These are phyloP conservation scores for Trichoderma brevicompactum DNA, from an alignment of 2,329 filamentous ascomycete species.

Conservation along the genomic window DNA sequence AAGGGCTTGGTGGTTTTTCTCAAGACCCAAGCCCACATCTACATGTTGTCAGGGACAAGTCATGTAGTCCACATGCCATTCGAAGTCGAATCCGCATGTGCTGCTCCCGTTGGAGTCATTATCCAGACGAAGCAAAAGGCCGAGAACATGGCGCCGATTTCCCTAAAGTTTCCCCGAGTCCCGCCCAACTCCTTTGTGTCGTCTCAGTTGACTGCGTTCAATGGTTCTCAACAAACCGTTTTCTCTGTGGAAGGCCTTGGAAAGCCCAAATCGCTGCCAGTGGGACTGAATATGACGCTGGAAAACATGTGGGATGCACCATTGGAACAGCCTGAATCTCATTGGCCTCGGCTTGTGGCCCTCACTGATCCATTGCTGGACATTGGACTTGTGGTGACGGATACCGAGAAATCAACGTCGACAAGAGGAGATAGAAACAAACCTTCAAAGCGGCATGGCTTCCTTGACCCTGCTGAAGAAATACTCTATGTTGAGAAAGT, in stretches of 20 bases:
- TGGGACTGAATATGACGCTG: conserved; percentile 57
- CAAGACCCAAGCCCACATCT: conserved; percentile 90
- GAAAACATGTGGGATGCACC: conserved; percentile 63
- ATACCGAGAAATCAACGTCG: conserved; percentile 49
- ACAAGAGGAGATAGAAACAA: conserved; percentile 39
- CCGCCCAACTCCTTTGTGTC: conserved; percentile 85
- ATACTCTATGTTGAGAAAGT: conserved; percentile 79
- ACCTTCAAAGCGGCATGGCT: conserved; percentile 49
- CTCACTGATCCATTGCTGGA: conserved; percentile 86
- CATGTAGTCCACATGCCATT: conserved; percentile 94
- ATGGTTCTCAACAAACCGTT: conserved; percentile 55
- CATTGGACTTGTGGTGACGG: conserved; percentile 77
- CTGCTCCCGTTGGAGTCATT: conserved; percentile 80
- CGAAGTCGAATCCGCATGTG: conserved; percentile 85
- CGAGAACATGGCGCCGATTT: conserved; percentile 55
- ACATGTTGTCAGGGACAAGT: conserved; percentile 84
- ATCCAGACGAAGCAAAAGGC: conserved; percentile 76
- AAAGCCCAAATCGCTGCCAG: conserved; percentile 58
- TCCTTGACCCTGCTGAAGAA: conserved; percentile 78
- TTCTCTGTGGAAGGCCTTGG: conserved; percentile 63
- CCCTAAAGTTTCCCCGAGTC: conserved; percentile 62
- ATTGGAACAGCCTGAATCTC: conserved; percentile 57
- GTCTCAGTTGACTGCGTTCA: conserved; percentile 62
- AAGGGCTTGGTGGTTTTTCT: conserved; percentile 88
- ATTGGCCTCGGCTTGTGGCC: conserved; percentile 77